These are phyloP conservation scores for Wickerhamomyces subpelliculosus DNA, from an alignment of 805 yeast species.

Conservation along the genomic window DNA sequence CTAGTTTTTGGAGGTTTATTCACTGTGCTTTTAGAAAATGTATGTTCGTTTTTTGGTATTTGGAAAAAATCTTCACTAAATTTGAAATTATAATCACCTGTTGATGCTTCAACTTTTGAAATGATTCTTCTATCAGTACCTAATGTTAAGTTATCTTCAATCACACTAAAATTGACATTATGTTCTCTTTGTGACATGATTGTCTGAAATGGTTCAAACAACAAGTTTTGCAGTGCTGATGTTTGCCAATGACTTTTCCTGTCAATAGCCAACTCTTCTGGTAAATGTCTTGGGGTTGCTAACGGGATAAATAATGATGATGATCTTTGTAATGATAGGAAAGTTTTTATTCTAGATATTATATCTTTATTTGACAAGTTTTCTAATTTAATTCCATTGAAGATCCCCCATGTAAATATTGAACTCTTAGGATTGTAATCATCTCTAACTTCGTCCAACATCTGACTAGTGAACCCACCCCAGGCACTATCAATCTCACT, in stretches of 20 bases:
- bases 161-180: constrained; percentile 32
- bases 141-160: constrained; percentile 36
- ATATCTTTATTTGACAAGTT: constrained; percentile 5
- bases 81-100: constrained; percentile 2
- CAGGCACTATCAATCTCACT: constrained; percentile 75
- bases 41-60: constrained; percentile 5
- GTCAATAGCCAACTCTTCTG: constrained; percentile 10
- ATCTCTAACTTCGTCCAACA: constrained; percentile 55
- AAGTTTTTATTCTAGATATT: constrained; percentile 38
- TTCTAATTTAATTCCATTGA: constrained; percentile 19
- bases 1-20: neutral
- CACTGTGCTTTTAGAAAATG: constrained; percentile 22
- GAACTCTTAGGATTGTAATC: constrained; percentile 53
- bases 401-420: constrained; percentile 41
- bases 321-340: constrained; percentile 36
- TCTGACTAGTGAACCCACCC: constrained; percentile 64
- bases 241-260: constrained; percentile 35
- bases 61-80: constrained; percentile 7
- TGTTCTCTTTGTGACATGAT: constrained; percentile 30
- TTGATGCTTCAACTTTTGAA: constrained; percentile 25
- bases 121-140: constrained; percentile 43
- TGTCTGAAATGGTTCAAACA: constrained; percentile 39
- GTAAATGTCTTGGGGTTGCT: constrained; percentile 18
- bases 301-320: constrained; percentile 56
- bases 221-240: constrained; percentile 29